Evolutionary conservation across 1,139 yeast genomes (phyloP).

Genomic region (Yamadazyma membranifaciens): DNA sequence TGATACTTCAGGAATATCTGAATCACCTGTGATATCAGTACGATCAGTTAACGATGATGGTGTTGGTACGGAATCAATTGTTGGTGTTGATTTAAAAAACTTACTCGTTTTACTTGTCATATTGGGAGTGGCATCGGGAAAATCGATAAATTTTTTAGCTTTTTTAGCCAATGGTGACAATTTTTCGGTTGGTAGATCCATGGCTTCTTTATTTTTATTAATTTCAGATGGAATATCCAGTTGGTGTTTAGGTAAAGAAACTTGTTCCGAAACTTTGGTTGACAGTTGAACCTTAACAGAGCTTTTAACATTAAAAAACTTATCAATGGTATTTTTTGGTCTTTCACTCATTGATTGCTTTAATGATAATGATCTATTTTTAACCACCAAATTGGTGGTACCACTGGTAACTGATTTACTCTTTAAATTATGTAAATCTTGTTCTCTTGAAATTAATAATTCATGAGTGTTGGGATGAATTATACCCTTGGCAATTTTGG

Average conservation of each 20-base stretch:
- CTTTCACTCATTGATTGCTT: conserved; percentile 1
- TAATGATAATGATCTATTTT: not conserved
- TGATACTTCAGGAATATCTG: conserved; percentile 36
- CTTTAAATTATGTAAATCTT: conserved; percentile 23
- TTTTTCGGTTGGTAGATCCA: conserved; percentile 6
- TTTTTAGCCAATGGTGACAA: conserved; percentile 30
- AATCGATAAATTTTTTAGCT: conserved; percentile 17
- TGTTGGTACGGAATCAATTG: conserved; percentile 6
- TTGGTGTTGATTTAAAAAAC: conserved; percentile 12
- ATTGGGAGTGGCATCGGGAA: conserved; percentile 10
- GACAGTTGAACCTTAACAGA: conserved; percentile 3
- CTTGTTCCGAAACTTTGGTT: conserved; percentile 4
- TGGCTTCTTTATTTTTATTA: not conserved
- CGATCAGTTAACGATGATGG: conserved; percentile 11
- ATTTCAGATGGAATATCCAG: not conserved
- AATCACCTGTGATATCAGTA: conserved; percentile 31
- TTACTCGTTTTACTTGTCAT: conserved; percentile 13
- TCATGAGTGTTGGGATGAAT: conserved; percentile 64
- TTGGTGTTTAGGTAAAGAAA: not conserved
- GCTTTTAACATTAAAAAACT: conserved; percentile 13
- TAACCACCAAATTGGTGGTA: not conserved
- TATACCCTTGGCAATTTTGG: conserved; percentile 60
- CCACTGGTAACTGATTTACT: conserved; percentile 23
- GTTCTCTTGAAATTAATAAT: conserved; percentile 47
- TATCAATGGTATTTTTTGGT: conserved; percentile 14